Evolutionary conservation across 257 asterid genomes (phyloP), one percentile per base, ranked within the genome.

Genomic region (Fraxinus cuspidata): DNA sequence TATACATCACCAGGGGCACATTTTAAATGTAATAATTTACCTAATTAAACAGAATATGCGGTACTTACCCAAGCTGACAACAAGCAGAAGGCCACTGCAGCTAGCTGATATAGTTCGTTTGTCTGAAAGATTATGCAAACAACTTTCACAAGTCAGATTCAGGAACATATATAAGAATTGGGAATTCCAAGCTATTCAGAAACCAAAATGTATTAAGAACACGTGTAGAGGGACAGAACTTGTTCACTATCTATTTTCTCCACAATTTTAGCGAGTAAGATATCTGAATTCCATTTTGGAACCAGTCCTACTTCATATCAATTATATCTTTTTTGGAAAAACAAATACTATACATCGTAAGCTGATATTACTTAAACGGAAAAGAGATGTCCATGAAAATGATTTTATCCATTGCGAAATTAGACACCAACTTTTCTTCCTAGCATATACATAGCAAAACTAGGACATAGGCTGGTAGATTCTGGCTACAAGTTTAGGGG

Each of bases 81-180:
- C 85, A 95, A 81, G 91, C 99, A 95, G 88, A 95, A 93, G 10
- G 99, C 98, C 87, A 95, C 98, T 37, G 91, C 90, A 81, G 97
- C 96, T 75, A 95, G 91, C 87, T 95, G 99, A 75, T 90, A 95
- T 63, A 95, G 95, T 86, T 94, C 98, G 84, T 89, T 92, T 74
- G 97, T 90, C 98, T 94, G 81, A 58, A 63, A 75, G 78, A 88
- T 82, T 81, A 84, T 71, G 69, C 12, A 84, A 72, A 77, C 78
- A 71, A 80, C 68, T 74, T 67, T n/a, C 82, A 77, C 74, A 49
- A 72, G 74, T 84, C 37, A 82, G 82, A 72, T 70, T 72, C 27
- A 47, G 64, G 47, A 51, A 49, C 38, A 31, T 0, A 70, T 58
- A 51, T 12, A 28, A 80, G 67, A 51, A 42, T 56, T 9, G 16